These are phyloP conservation scores for Lenwebbia sp. DNA, from an alignment of 345 rosid genomes.

Conservation along the genomic window DNA sequence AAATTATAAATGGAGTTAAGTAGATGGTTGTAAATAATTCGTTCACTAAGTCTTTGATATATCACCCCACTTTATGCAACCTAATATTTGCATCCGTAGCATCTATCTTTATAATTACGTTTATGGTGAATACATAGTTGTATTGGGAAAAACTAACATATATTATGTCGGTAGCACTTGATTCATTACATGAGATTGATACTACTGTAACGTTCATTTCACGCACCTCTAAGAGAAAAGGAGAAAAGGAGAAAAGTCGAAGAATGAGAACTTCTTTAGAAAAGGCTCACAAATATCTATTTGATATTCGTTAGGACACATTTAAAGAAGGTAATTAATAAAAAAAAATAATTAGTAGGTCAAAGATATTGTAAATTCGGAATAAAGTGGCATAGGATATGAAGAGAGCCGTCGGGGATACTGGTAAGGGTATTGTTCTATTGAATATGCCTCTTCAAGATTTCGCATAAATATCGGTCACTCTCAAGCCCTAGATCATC, in stretches of 20 bases:
- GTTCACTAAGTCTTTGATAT: background rate
- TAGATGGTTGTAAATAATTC: background rate
- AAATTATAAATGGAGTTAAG: background rate
- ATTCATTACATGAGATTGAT: background rate
- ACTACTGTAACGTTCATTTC: background rate
- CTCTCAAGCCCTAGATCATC: background rate
- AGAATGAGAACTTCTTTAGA: background rate
- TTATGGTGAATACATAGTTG: background rate
- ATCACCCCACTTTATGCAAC: background rate
- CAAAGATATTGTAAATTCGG: background rate
- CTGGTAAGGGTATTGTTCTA: background rate
- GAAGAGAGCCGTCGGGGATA: background rate
- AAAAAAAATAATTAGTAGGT: background rate
- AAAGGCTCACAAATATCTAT: background rate
- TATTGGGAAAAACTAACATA: background rate
- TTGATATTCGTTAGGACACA: background rate
- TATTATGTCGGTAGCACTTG: background rate
- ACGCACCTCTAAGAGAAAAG: background rate
- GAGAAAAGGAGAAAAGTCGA: background rate
- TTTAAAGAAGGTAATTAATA: background rate
- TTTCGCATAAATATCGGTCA: background rate
- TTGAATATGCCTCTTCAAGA: background rate
- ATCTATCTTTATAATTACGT: background rate
- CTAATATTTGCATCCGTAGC: background rate
- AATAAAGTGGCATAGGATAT: background rate